Base-by-base conservation (phyloP, 129 eudicot genomes). In the Tagetes erecta region DNA sequence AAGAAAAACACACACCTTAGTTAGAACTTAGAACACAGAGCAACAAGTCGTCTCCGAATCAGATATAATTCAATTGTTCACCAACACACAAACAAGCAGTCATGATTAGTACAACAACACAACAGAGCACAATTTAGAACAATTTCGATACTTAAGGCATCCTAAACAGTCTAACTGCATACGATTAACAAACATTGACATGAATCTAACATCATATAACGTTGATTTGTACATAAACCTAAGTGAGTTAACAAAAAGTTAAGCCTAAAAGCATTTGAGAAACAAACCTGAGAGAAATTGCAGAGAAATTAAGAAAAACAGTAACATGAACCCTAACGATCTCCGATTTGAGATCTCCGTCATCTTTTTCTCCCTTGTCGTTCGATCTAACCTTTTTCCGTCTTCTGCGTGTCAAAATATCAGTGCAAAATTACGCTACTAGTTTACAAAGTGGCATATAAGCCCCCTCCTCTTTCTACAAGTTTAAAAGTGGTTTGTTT, bases 311-410 rank as follows among this genome's bases (percentile, higher is more conserved):
- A 84, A 80, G 80, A 81, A 76, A 44, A 83, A 6, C 36, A 13
- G 4, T 38, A 84, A 52, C 45, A 86, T 73, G 62, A 76, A 56
- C 51, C 82, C 80, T 49, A 79, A 65, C 68, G 60, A 73, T 73
- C 77, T 81, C 76, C 84, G 79, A 77, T 68, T 52, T 55, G 88
- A 83, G 88, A 85, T 83, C 88, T 77, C 87, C 41, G 83, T 79
- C 95, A 88, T 88, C 64, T 73, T 76, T 85, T 75, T 78, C 53
- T 70, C 76, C 36, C 78, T 60, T 60, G 46, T 60, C 36, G 56
- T 35, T 65, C 76, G 39, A 47, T 72, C 76, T 45, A 30, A 38
- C 57, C 20, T 72, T 57, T 45, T 34, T 58, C 68, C 76, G 76
- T 55, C 27, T 71, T 58, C 65, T 71, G 65, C 66, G 69, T 60